A percentile compares a stretch with the other conserved stretches of the same genome.
Evolutionary conservation across 2,329 filamentous ascomycete species (phyloP).

Genomic region (Pseudogymnoascus verrucosus): DNA sequence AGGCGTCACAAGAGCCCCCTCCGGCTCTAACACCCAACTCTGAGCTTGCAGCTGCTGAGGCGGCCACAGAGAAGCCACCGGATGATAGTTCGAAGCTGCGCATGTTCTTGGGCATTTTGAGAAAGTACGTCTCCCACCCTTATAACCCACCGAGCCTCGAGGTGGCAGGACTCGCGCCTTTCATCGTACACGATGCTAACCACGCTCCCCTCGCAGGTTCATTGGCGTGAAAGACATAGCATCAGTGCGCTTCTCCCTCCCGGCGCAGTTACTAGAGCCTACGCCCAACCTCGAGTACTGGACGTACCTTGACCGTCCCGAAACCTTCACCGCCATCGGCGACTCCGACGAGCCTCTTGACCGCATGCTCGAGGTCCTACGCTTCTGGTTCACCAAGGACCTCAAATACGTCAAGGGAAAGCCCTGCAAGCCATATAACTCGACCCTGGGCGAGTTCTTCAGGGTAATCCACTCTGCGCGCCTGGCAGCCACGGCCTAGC

Average conservation of each 20-base stretch:
- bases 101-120: constrained; percentile 79
- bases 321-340: constrained; percentile 75
- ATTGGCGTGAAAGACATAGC: constrained; percentile 95
- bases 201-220: constrained; percentile 51
- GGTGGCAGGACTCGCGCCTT: background rate
- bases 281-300: constrained; percentile 98
- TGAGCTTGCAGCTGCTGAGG: background rate
- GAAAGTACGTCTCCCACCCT: constrained; percentile 55
- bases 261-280: constrained; percentile 89
- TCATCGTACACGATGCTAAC: background rate
- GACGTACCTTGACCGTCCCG: constrained; percentile 94
- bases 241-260: constrained; percentile 89
- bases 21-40: background rate
- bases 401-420: constrained; percentile 98
- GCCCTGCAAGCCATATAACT: constrained; percentile 99
- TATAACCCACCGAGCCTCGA: background rate
- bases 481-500: background rate
- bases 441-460: constrained; percentile 94
- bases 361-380: constrained; percentile 87
- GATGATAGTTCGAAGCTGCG: constrained; percentile 84
- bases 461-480: constrained; percentile 44
- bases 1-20: background rate
- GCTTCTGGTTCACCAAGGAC: constrained; percentile 99
- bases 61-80: constrained; percentile 43
- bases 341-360: constrained; percentile 86